Evolutionary conservation across 2,329 filamentous ascomycete genomes (phyloP).

Genomic region (Diaporthe citriasiana): DNA sequence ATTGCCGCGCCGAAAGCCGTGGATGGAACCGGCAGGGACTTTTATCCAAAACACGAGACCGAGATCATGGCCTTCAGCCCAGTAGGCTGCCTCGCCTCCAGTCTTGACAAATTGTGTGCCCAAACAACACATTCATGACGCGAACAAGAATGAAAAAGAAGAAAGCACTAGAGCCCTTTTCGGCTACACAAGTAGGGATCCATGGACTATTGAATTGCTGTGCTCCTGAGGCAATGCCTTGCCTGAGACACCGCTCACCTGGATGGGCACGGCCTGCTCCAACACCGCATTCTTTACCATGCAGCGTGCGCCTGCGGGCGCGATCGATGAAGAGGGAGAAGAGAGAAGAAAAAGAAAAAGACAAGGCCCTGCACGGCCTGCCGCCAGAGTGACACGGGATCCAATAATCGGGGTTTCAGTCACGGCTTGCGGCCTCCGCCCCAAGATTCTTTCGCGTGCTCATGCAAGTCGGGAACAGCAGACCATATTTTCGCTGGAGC

Average conservation of each 20-base stretch:
- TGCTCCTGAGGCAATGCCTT: neutral
- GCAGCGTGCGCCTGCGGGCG: neutral
- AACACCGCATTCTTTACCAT: neutral
- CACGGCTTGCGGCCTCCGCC: conserved; percentile 18
- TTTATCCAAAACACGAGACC: conserved; percentile 27
- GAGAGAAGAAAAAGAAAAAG: conserved; percentile 14
- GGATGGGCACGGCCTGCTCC: neutral
- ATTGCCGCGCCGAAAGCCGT: conserved; percentile 3
- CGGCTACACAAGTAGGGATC: conserved; percentile 26
- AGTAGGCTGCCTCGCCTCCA: neutral
- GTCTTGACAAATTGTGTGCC: conserved; percentile 7
- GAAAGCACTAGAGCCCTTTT: conserved; percentile 12
- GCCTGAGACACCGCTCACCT: conserved; percentile 11
- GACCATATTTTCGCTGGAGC: neutral
- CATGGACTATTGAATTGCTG: conserved; percentile 16
- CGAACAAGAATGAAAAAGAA: conserved; percentile 1
- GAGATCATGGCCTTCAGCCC: neutral
- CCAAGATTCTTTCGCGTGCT: neutral
- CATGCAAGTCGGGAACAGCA: conserved; percentile 29
- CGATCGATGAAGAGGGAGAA: conserved; percentile 4
- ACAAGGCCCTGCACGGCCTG: neutral
- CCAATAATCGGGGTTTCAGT: conserved; percentile 14
- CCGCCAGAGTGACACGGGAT: conserved; percentile 27
- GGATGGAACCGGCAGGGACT: conserved; percentile 5
- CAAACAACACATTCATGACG: neutral